phyloP scores from a whole-genome alignment of 1,284 basidiomycete species.

The Ustilago tritici region DNA sequence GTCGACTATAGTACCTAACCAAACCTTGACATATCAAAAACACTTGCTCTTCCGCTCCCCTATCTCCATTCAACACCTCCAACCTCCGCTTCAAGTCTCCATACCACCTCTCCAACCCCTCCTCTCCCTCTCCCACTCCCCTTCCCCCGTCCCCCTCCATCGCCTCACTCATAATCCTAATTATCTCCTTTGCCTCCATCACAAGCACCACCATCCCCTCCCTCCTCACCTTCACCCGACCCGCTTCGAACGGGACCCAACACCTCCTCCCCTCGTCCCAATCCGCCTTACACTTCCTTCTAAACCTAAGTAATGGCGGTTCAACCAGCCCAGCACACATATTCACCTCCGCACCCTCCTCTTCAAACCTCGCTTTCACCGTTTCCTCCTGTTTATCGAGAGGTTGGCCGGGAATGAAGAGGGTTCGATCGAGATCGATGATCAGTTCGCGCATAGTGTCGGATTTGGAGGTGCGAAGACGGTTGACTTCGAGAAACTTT shows the following conservation, averaged over 20 bases:
- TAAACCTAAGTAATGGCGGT: constrained; percentile 34
- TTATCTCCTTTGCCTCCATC: constrained; percentile 38
- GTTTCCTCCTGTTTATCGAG: constrained; percentile 15
- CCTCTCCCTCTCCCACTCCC: constrained; percentile 10
- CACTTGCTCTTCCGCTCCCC: constrained; percentile 20
- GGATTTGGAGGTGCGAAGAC: constrained; percentile 40
- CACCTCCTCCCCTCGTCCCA: constrained; percentile 31
- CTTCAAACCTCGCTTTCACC: constrained; percentile 26
- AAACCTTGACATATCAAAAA: constrained; percentile 51
- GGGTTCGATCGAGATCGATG: constrained; percentile 40
- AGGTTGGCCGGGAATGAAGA: constrained; percentile 31
- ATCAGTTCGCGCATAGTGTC: constrained; percentile 55
- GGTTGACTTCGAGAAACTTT: constrained; percentile 47
- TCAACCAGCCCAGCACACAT: constrained; percentile 28
- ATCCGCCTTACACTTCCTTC: constrained; percentile 31
- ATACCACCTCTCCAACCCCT: constrained; percentile 36
- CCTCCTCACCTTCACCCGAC: constrained; percentile 25
- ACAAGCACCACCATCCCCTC: constrained; percentile 34
- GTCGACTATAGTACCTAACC: constrained; percentile 33
- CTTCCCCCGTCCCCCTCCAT: constrained; percentile 33
- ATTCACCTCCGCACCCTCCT: constrained; percentile 36
- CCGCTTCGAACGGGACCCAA: constrained; percentile 38
- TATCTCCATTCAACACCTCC: constrained; percentile 7
- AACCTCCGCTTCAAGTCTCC: constrained; percentile 25
- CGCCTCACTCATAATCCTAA: constrained; percentile 27